phyloP scores from a whole-genome alignment of 192 early-diverging fungal species.

The Glomus cerebriforme region DNA sequence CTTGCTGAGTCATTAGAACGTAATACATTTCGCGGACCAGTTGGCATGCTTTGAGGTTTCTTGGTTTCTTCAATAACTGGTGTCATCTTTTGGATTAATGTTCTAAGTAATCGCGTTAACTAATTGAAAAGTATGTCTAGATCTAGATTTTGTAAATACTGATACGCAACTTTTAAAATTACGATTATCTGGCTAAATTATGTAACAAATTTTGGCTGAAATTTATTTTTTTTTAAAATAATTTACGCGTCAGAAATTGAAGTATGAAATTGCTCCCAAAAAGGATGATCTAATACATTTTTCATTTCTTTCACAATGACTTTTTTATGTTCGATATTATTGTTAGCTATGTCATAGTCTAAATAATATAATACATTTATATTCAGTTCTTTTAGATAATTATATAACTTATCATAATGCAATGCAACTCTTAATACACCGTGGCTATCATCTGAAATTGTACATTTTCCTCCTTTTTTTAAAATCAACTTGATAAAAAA shows the following conservation, averaged over 20 bases:
- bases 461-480: constrained; percentile 68
- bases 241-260: background rate
- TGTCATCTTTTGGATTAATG: constrained; percentile 1
- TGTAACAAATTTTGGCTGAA: background rate
- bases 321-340: background rate
- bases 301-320: constrained; percentile 17
- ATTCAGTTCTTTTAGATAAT: constrained; percentile 72
- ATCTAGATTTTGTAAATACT: too few relatives aligned
- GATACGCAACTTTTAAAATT: background rate
- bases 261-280: constrained; percentile 25
- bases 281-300: constrained; percentile 22
- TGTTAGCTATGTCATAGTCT: constrained; percentile 10
- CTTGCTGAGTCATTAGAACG: constrained; percentile 92
- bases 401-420: constrained; percentile 73
- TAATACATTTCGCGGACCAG: constrained; percentile 85
- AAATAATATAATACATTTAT: constrained; percentile 57
- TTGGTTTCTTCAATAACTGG: constrained; percentile 33
- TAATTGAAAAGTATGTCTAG: too few relatives aligned
- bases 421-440: constrained; percentile 86
- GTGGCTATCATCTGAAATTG: constrained; percentile 93
- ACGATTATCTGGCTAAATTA: background rate
- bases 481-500: constrained; percentile 56
- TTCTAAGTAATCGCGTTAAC: too few relatives aligned
- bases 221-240: background rate
- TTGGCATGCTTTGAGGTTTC: constrained; percentile 89